Base-by-base conservation (phyloP, 2,329 filamentous ascomycete genomes). In the Cryphonectria radicalis region DNA sequence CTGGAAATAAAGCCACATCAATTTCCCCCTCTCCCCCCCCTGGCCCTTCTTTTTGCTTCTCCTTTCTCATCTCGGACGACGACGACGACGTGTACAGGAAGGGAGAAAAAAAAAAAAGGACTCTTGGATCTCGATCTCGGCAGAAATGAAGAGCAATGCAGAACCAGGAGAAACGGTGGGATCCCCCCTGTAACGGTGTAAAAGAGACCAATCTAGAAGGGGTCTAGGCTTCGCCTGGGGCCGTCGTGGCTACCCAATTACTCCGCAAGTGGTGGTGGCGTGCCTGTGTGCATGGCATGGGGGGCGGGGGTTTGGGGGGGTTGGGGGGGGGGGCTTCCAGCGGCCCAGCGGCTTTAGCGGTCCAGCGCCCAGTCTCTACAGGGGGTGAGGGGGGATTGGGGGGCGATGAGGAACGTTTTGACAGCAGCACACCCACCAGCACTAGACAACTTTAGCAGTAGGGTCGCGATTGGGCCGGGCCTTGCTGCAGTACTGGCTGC, bases 91-190 rank as follows among this genome's bases (percentile, higher is more conserved):
- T 50, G 46, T 50, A 50, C 46, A 50, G 3, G 28, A 32, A 32
- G 28, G n/a, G n/a, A n/a, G n/a, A n/a, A n/a, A n/a, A n/a, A n/a
- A n/a, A n/a, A n/a, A 22, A 8, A 40, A 40, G 10, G 37, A 8
- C 7, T n/a, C n/a, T 1, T 57, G 25, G 53, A 57, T 57, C 53
- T 57, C 53, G 53, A 57, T 57, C 53, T 25, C 25, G 53, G 53
- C 53, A 57, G 53, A 57, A 57, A 57, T 28, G 53, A 28, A 57
- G 53, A 57, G 25, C 53, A 57, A 57, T 57, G 53, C 53, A 57
- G 53, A 57, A 1, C 43, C n/a, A 1, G 19, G 10, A 19, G n/a
- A 50, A 57, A 4, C 50, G 50, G 50, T 55, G 50, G 53, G 53
- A 57, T 46, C 13, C n/a, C 53, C 53, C 53, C 53, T 57, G 53